phyloP scores from a whole-genome alignment of 2,329 filamentous ascomycete species.

The Ophiobolus disseminans region DNA sequence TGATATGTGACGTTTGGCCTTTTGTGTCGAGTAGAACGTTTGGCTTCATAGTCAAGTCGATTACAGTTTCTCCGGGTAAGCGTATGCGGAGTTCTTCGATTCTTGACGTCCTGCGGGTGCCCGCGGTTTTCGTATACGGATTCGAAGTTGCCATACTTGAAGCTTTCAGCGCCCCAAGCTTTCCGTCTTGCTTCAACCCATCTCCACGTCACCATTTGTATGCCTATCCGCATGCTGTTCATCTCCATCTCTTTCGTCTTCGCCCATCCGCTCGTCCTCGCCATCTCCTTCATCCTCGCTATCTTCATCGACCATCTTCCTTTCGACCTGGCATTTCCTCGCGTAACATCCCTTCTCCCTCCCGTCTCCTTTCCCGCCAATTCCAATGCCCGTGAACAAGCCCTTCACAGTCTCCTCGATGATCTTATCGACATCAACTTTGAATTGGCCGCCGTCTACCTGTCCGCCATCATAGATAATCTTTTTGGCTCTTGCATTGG shows the following conservation, averaged over 20 bases:
- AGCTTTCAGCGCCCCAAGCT: too few species aligned
- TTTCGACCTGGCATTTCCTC: constrained; percentile 32
- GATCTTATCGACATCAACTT: constrained; percentile 32
- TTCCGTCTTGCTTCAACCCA: constrained; percentile 10
- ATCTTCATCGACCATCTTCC: constrained; percentile 32
- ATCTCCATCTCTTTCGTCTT: not conserved
- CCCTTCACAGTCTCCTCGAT: constrained; percentile 30
- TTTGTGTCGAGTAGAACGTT: too few species aligned
- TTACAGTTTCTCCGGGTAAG: too few species aligned
- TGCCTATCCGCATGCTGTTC: constrained; percentile 1
- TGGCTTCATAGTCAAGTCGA: too few species aligned
- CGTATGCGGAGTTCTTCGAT: too few species aligned
- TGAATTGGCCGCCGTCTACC: constrained; percentile 17
- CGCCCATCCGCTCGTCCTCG: not conserved
- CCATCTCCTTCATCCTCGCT: constrained; percentile 17
- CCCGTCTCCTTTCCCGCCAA: constrained; percentile 20
- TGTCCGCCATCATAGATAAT: constrained; percentile 23
- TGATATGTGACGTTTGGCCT: too few species aligned
- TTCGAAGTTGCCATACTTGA: too few species aligned
- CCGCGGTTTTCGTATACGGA: too few species aligned
- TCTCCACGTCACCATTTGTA: constrained; percentile 10
- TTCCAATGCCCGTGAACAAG: constrained; percentile 29
- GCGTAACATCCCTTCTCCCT: constrained; percentile 23
- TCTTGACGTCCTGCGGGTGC: too few species aligned
- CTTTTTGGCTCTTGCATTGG: constrained; percentile 32